A percentile compares a stretch with the other conserved stretches of the same genome.
Evolutionary conservation across 2,329 filamentous ascomycete species (phyloP).

Genomic region (Neofusicoccum parvum): DNA sequence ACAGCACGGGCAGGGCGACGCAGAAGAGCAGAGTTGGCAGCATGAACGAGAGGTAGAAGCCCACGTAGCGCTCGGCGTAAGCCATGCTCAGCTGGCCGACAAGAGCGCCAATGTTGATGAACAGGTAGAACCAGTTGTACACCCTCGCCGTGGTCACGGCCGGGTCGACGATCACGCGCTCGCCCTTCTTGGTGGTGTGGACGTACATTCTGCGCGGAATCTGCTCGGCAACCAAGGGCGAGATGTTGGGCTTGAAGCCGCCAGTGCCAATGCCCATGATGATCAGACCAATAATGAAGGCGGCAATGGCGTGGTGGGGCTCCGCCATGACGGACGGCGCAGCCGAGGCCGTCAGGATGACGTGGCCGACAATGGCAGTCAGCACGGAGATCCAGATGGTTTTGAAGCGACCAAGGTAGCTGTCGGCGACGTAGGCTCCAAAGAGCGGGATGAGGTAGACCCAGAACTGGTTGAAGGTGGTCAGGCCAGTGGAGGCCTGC

Average conservation of each 20-base stretch:
- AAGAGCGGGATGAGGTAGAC: conserved; percentile 61
- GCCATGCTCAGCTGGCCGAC: conserved; percentile 41
- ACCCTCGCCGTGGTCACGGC: conserved; percentile 67
- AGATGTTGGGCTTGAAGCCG: conserved; percentile 69
- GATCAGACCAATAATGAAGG: conserved; percentile 60
- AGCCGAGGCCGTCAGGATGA: conserved; percentile 59
- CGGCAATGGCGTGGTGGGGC: conserved; percentile 53
- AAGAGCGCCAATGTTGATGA: conserved; percentile 42
- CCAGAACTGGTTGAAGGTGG: conserved; percentile 59
- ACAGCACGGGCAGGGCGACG: conserved; percentile 60
- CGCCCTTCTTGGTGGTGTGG: conserved; percentile 52
- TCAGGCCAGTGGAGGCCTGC: conserved; percentile 54
- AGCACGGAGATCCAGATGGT: conserved; percentile 59
- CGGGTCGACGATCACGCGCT: conserved; percentile 67
- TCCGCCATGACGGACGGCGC: conserved; percentile 54
- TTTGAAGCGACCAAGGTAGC: conserved; percentile 63
- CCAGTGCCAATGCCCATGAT: conserved; percentile 68
- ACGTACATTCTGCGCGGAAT: conserved; percentile 58
- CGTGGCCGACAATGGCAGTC: conserved; percentile 61
- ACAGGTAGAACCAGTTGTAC: conserved; percentile 57
- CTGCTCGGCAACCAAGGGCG: conserved; percentile 63
- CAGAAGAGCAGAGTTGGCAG: conserved; percentile 69
- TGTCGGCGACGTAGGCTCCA: conserved; percentile 62
- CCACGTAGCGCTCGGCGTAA: conserved; percentile 53
- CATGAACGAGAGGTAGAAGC: conserved; percentile 72